Base-by-base conservation (phyloP, 306 rosid genomes). In the Biancaea sappan region DNA sequence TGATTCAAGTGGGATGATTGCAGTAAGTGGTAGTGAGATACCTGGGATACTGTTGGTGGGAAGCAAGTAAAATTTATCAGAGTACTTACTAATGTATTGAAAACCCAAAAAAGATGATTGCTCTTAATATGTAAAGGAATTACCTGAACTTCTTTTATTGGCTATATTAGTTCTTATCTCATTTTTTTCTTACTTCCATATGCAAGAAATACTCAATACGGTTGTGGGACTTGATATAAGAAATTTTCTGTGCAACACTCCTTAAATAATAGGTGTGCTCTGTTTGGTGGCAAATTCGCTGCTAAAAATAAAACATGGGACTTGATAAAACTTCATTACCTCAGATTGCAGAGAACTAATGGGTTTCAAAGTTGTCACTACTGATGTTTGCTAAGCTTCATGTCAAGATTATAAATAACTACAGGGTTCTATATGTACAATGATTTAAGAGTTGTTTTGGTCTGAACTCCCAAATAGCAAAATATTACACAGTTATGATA, bases 151-250 rank as follows among this genome's bases (percentile, higher is more conserved):
- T 29, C 12, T 31, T 22, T 7, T 6, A 58, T 1, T 29, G 11
- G 22, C 25, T 58, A n/a, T 29, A 0, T 22, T 58, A 14, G 0
- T 59, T 31, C 48, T 48, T 46, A 50, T 16, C 44, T 34, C 46
- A 29, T 56, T 2, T 71, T 76, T 44, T 46, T 57, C n/a, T n/a
- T n/a, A n/a, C 52, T 67, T 47, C 70, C 44, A 46, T 56, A 56
- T 76, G 16, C 21, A 47, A 47, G 53, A 47, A 47, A 47, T 16
- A n/a, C 9, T 47, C 9, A 16, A 47, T 24, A 47, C 15, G 22
- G 53, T 16, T 16, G 24, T 47, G 24, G 53, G 22, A n/a, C n/a
- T n/a, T n/a, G n/a, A n/a, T 41, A 41, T 7, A 38, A 1, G 12
- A 38, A 38, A 38, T 0, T 38, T 38, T 38, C 46, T 41, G 16